Evolutionary conservation across 345 rosid species (phyloP), one percentile per base, ranked within the genome.

Genomic region (Eucalyptus cloeziana): DNA sequence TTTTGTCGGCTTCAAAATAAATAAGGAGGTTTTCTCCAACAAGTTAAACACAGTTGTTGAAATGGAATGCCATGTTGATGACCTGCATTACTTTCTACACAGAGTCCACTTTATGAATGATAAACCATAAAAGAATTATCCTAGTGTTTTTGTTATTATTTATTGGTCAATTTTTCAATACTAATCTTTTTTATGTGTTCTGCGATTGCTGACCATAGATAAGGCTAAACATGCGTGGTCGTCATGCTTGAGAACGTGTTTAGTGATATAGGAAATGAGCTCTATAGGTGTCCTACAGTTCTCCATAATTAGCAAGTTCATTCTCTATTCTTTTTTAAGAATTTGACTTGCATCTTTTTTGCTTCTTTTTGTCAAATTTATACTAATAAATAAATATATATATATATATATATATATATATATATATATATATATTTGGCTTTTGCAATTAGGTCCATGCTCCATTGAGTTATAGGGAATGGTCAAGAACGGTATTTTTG

Each of bases 401-500:
- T n/a, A n/a, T n/a, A n/a, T n/a, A n/a, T n/a, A n/a, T n/a, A n/a
- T 64, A 21, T 71, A 16, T 47, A 45, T 3, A 7, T 44, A 44
- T 44, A 44, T 44, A 44, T 44, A 45, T 45, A 45, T 45, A 45
- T 45, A 7, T 44, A 2, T 44, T 47, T 47, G 12, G 58, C 51
- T 90, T 79, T 71, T 21, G 49, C 58, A 52, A 52, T 13, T 94
- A 96, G 99, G 93, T 97, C 99, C 71, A 96, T 98, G 11, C 88
- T 97, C 87, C 99, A 97, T 89, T 91, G 99, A 90, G 99, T 97
- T 90, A 89, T 97, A 86, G 97, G 97, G 88, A 94, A 93, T 19
- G 97, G 97, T 56, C 95, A 93, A 79, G 96, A 95, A 51, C 92
- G 99, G 94, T 96, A 95, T n/a, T 89, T 97, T 98, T 8, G 99